Conservation (phyloP, 2,329 filamentous ascomycete genomes). For the Phoma herbarum region DNA sequence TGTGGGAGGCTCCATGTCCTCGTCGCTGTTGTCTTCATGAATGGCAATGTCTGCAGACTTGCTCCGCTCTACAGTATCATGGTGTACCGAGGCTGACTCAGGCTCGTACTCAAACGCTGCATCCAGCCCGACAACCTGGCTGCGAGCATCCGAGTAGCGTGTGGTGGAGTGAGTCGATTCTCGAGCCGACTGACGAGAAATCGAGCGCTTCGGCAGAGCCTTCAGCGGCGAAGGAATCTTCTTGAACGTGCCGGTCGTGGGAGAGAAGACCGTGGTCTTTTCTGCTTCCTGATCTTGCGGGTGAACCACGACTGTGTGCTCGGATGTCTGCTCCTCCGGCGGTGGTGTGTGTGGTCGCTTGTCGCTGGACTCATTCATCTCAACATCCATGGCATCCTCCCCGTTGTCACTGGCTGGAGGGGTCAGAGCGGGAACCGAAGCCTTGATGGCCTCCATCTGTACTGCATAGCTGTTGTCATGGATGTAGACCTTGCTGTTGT, state of each 20-base stretch:
- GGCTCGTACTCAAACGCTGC: slow-evolving; percentile 24
- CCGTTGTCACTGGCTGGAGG: slow-evolving; percentile 71
- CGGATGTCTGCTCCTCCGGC: slow-evolving; percentile 24
- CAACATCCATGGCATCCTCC: slow-evolving; percentile 46
- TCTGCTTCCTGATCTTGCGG: slow-evolving; percentile 28
- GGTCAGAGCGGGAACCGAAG: slow-evolving; percentile 64
- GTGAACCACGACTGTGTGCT: slow-evolving; percentile 23
- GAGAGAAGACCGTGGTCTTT: slow-evolving; percentile 45
- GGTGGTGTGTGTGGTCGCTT: slow-evolving; percentile 36
- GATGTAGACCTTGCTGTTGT: slow-evolving; percentile 51
- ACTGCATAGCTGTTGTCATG: slow-evolving; percentile 47
- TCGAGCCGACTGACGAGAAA: slow-evolving; percentile 13
- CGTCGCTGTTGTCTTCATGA: slow-evolving; percentile 48
- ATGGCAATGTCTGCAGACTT: slow-evolving; percentile 36
- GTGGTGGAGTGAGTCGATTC: slow-evolving; percentile 29
- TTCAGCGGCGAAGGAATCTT: slow-evolving; percentile 45
- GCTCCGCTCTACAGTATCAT: slow-evolving; percentile 20
- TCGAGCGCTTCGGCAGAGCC: slow-evolving; percentile 28
- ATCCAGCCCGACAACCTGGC: slow-evolving; percentile 20
- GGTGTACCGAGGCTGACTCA: slow-evolving; percentile 1
- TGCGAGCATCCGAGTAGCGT: slow-evolving; percentile 36
- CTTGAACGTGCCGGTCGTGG: slow-evolving; percentile 51
- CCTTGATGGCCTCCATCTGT: slow-evolving; percentile 51
- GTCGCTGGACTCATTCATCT: slow-evolving; percentile 34
- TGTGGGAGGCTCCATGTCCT: slow-evolving; percentile 35